Evolutionary conservation across 208 protist genomes (phyloP).

Genomic region (Balamuthia mandrillaris): DNA sequence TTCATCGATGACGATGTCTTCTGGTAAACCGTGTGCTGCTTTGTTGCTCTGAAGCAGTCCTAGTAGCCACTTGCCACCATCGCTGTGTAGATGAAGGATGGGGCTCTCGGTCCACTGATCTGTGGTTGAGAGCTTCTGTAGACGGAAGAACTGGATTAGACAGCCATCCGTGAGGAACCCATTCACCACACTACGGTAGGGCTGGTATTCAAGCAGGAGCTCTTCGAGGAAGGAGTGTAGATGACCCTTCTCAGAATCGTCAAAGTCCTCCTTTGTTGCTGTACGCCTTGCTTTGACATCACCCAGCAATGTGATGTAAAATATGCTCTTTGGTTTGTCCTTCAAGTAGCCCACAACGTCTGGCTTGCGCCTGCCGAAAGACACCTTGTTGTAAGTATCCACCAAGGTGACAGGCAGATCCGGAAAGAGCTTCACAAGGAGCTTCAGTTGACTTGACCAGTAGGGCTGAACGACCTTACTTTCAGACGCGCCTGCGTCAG

Average conservation of each 20-base stretch:
- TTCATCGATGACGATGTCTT: neutral
- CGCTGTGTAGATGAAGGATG: neutral
- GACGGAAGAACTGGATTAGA: constrained; percentile 8
- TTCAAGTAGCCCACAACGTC: neutral
- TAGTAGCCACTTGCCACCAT: neutral
- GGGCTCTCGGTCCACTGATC: neutral
- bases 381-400: neutral
- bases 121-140: neutral
- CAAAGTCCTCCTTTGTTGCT: neutral
- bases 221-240: neutral
- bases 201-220: neutral
- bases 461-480: neutral
- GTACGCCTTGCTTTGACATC: neutral
- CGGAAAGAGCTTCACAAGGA: neutral
- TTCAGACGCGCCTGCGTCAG: neutral
- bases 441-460: neutral
- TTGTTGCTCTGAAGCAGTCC: neutral
- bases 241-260: neutral
- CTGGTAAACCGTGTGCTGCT: neutral
- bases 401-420: neutral
- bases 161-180: constrained; percentile 19
- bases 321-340: neutral
- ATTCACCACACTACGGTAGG: neutral
- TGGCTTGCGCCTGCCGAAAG: neutral
- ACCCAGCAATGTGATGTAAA: neutral